Evolutionary conservation across 106 monocot species (phyloP).

Genomic region (Narthecium ossifragum): DNA sequence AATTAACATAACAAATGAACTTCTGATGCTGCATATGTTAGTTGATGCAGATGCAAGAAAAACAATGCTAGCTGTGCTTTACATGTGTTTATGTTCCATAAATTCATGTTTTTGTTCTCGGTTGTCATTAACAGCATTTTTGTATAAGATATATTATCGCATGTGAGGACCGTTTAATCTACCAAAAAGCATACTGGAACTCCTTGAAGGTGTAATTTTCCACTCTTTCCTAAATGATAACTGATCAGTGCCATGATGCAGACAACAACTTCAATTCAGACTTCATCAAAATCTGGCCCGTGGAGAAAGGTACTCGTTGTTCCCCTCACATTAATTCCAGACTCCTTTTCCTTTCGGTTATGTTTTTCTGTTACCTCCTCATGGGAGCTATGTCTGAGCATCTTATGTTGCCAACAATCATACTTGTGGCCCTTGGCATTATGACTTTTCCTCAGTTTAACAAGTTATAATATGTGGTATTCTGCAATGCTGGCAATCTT

Average conservation of each 20-base stretch:
- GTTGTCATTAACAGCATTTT: neutral
- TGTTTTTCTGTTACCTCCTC: too few species aligned
- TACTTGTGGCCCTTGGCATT: neutral
- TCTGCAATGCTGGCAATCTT: neutral
- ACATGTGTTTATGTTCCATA: too few species aligned
- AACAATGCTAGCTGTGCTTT: neutral
- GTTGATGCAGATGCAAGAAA: too few species aligned
- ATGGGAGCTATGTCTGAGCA: neutral
- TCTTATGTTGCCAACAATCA: too few species aligned
- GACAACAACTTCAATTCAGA: constrained; percentile 27
- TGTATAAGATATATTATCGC: neutral
- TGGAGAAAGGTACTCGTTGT: constrained; percentile 47
- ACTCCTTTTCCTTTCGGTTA: neutral
- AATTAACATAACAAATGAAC: too few species aligned
- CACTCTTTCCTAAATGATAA: neutral
- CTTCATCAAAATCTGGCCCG: constrained; percentile 41
- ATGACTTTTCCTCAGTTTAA: neutral
- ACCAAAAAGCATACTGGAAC: neutral
- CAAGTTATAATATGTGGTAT: neutral
- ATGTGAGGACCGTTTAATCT: neutral
- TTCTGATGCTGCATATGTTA: too few species aligned
- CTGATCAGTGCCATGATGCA: constrained; percentile 9
- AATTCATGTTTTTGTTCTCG: too few species aligned
- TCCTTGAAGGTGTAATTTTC: neutral
- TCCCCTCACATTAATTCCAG: neutral